Base-by-base conservation (phyloP, 2,329 filamentous ascomycete genomes). In the Sporothrix brasiliensis region DNA sequence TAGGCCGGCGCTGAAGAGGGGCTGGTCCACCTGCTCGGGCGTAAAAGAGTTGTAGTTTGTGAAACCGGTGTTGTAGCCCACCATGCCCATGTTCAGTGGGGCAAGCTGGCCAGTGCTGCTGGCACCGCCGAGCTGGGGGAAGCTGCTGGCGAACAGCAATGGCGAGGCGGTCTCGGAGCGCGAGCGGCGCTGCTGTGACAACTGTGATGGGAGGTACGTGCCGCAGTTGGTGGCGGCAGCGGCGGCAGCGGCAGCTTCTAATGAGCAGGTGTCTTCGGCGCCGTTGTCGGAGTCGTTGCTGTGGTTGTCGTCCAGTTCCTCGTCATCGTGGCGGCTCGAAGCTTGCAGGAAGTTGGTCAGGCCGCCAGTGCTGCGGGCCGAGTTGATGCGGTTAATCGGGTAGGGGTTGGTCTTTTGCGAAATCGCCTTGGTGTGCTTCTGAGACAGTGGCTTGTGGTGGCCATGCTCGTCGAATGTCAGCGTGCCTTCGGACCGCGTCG, bases 91-190 rank as follows among this genome's bases (percentile, higher is more conserved):
- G 74, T 90, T 88, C 21, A 91, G 78, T 0, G 86, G 87, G 3
- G 84, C 85, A 24, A 89, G 80, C 69, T 84, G 82, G 65, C 82
- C 80, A 75, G 82, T 80, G 52, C 66, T 41, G 58, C 82, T 80
- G 75, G 82, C 39, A 10, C 47, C 27, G 63, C 47, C 24, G 61
- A n/a, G n/a, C 49, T 72, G 72, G 1, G 70, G 70, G 13, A 71
- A 72, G 65, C 68, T 72, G 72, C 58, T 58, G 66, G 84, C 81
- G 70, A 89, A 83, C 77, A 88, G 80, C 47, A 87, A 78, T 7
- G 88, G 88, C 9, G 88, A 90, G 3, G 86, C 82, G 27, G 87
- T 84, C 76, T 89, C 88, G 9, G 88, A 90, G 75, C 87, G 88
- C 74, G 87, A 83, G 73, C 83, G 83, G 70, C 86, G 85, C 74